A percentile compares a stretch with the other conserved stretches of the same genome.
phyloP scores from a whole-genome alignment of 768 basidiomycete species.

The Rhizopogon vulgaris region DNA sequence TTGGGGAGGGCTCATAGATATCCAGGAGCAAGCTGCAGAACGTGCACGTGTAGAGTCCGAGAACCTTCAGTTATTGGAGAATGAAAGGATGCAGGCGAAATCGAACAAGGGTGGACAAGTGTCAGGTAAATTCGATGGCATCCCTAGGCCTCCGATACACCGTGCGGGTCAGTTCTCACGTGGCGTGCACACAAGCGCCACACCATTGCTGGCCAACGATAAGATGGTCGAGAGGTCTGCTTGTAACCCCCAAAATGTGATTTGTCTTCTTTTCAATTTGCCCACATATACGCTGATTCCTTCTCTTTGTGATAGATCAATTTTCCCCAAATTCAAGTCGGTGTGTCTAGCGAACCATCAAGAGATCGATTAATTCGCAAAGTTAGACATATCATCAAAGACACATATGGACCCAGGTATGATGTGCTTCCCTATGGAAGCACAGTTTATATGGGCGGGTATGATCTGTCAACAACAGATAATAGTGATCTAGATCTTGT shows the following conservation, averaged over 20 bases:
- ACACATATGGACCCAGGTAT: conserved; percentile 28
- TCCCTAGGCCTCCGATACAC: background rate
- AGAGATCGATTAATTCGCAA: background rate
- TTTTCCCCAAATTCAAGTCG: background rate
- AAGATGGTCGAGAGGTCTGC: background rate
- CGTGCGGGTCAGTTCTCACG: background rate
- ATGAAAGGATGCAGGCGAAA: background rate
- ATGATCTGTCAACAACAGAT: background rate
- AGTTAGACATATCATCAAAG: conserved; percentile 13
- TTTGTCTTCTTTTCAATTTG: background rate
- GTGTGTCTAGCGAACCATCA: background rate
- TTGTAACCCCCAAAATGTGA: background rate
- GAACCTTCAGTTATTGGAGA: background rate
- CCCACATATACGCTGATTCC: background rate
- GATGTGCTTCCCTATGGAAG: conserved; percentile 42
- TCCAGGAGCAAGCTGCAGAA: background rate
- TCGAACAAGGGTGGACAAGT: background rate
- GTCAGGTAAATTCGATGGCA: background rate
- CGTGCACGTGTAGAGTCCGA: background rate
- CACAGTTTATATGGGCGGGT: conserved; percentile 33
- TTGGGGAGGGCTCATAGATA: background rate
- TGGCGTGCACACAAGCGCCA: background rate
- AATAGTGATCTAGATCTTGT: conserved; percentile 46
- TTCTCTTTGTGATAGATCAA: background rate
- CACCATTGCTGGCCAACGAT: no score